These are phyloP conservation scores for Suhomyces anneliseae DNA, from an alignment of 1,139 yeast genomes.

Conservation along the genomic window DNA sequence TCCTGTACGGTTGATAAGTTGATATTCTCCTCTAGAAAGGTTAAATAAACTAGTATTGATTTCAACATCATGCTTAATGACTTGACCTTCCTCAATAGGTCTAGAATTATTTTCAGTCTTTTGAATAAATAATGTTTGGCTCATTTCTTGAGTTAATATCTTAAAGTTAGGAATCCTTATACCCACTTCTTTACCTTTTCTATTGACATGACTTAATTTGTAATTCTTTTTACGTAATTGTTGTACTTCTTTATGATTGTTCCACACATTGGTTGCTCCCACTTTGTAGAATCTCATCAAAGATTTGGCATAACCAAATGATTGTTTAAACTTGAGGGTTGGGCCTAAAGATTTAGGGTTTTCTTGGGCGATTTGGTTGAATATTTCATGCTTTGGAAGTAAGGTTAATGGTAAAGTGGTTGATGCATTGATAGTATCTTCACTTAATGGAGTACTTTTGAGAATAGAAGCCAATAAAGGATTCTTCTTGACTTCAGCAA, in stretches of 20 bases:
- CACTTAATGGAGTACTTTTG: background rate
- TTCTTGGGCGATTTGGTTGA: constrained; percentile 24
- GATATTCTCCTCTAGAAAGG: constrained; percentile 56
- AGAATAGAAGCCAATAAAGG: background rate
- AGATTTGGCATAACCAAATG: constrained; percentile 38
- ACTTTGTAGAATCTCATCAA: constrained; percentile 48
- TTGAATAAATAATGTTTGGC: constrained; percentile 35
- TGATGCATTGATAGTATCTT: constrained; percentile 27
- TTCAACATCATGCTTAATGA: constrained; percentile 18
- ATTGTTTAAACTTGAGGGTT: constrained; percentile 34
- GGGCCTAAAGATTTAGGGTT: constrained; percentile 22
- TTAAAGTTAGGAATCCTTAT: constrained; percentile 27
- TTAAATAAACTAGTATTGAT: constrained; percentile 21
- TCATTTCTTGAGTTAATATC: constrained; percentile 34
- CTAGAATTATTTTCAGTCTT: constrained; percentile 25
- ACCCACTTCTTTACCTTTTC: constrained; percentile 26
- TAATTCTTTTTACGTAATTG: constrained; percentile 22
- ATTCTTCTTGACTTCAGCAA: constrained; percentile 1
- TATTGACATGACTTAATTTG: constrained; percentile 28
- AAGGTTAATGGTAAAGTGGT: constrained; percentile 41
- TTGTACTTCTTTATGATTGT: constrained; percentile 27
- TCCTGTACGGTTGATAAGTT: constrained; percentile 56
- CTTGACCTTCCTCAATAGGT: constrained; percentile 19
- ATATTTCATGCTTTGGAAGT: constrained; percentile 31
- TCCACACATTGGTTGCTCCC: constrained; percentile 56